Percentiles rank a stretch among this genome's conserved stretches.
Conservation (phyloP, 495 filamentous ascomycete genomes). For the Cenococcum geophilum region DNA sequence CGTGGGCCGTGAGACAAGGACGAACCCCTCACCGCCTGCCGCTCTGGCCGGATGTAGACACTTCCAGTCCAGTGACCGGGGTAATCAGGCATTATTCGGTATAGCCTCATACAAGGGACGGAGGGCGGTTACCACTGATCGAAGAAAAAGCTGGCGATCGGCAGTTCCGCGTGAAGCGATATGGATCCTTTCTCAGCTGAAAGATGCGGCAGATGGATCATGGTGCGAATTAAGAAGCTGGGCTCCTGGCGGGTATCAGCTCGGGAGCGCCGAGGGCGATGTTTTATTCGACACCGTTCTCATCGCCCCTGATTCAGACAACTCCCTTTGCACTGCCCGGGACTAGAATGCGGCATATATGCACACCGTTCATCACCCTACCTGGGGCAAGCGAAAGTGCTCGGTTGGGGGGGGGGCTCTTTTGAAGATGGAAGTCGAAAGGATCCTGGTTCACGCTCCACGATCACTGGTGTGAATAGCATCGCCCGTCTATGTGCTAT, state of each 20-base stretch:
- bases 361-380: neutral
- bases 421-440: no score
- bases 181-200: neutral
- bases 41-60: neutral
- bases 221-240: neutral
- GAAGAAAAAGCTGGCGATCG: neutral
- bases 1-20: neutral
- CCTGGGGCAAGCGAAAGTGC: no score
- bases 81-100: neutral
- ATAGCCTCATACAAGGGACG: neutral
- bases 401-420: no score
- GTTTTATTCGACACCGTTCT: neutral
- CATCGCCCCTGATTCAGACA: neutral
- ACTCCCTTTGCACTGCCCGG: neutral
- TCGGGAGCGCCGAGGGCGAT: neutral
- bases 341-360: neutral
- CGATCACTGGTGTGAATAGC: no score
- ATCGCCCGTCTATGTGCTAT: no score
- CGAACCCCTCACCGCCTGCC: neutral
- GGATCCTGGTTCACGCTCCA: no score
- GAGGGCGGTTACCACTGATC: neutral
- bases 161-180: neutral
- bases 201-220: neutral
- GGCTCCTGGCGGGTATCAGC: neutral
- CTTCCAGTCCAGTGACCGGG: neutral